Percentiles rank a stretch among this genome's conserved stretches.
Conservation (phyloP, 306 rosid species). For the Dalbergia cochinchinensis region DNA sequence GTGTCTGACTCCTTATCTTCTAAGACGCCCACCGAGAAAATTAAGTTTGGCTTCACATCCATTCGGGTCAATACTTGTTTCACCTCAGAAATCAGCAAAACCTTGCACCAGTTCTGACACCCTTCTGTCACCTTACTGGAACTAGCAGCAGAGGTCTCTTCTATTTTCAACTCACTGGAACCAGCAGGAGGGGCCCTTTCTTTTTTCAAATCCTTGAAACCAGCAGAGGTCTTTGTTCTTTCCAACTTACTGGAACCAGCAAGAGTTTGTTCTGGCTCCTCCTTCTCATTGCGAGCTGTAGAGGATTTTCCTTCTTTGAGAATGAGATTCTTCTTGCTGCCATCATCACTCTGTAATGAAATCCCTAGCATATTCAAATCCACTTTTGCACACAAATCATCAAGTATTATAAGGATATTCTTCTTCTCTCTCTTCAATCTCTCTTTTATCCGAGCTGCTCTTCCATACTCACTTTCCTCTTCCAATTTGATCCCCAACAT, state of each 20-base stretch:
- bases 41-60: not conserved
- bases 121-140: not conserved
- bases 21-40: not conserved
- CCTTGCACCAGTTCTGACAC: slow-evolving; percentile 16
- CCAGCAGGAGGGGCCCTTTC: not conserved
- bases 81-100: slow-evolving; percentile 38
- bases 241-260: not conserved
- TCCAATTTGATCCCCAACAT: slow-evolving; percentile 22
- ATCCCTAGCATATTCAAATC: slow-evolving; percentile 34
- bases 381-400: slow-evolving; percentile 11
- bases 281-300: not conserved
- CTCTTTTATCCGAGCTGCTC: slow-evolving; percentile 32
- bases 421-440: slow-evolving; percentile 4
- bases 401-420: slow-evolving; percentile 30
- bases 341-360: not conserved
- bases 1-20: not conserved
- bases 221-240: no score
- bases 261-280: rapidly evolving
- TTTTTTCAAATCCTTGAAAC: no score
- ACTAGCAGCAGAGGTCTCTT: not conserved
- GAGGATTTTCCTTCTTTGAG: not conserved
- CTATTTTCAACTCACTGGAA: not conserved
- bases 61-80: slow-evolving; percentile 10
- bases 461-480: slow-evolving; percentile 34
- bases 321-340: not conserved